Percentiles rank a stretch among this genome's conserved stretches.
Conservation (phyloP, 257 asterid species). For the Galeopsis tetrahit region DNA sequence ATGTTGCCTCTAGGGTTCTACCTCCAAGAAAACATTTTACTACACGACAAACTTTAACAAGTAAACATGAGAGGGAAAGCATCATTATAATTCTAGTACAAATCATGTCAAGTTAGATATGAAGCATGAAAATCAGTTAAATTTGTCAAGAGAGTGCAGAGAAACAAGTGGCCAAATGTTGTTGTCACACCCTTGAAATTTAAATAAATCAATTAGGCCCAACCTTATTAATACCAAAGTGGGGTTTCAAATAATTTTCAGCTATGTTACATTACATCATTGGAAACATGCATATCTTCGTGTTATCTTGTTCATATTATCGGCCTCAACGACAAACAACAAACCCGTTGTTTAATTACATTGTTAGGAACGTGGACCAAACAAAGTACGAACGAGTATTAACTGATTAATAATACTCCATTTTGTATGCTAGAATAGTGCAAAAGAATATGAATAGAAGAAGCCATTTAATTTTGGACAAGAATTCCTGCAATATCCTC, state of each 20-base stretch:
- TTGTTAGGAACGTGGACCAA: not conserved
- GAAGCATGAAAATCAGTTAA: constrained; percentile 38
- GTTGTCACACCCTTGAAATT: constrained; percentile 9
- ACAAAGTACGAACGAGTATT: not conserved
- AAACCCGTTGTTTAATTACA: not conserved
- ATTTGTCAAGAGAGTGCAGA: constrained; percentile 35
- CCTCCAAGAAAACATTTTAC: constrained; percentile 29
- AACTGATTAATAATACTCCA: not conserved
- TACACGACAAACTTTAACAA: constrained; percentile 40
- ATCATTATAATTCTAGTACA: constrained; percentile 27
- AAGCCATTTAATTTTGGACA: constrained; percentile 22
- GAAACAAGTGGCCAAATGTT: constrained; percentile 24
- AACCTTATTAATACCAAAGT: constrained; percentile 1
- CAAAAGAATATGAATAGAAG: constrained; percentile 8
- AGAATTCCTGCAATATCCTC: constrained; percentile 16
- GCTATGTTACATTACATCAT: not conserved
- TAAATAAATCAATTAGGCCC: not conserved
- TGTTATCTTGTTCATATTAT: not conserved
- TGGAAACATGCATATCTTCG: not conserved
- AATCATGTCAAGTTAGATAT: constrained; percentile 31
- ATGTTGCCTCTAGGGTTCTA: constrained; percentile 29
- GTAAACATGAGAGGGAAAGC: constrained; percentile 10
- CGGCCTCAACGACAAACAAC: not conserved
- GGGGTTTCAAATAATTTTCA: constrained; percentile 13
- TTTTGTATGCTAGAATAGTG: not conserved